Base-by-base conservation (phyloP, 1,284 basidiomycete genomes). In the Cryptococcus sp. region DNA sequence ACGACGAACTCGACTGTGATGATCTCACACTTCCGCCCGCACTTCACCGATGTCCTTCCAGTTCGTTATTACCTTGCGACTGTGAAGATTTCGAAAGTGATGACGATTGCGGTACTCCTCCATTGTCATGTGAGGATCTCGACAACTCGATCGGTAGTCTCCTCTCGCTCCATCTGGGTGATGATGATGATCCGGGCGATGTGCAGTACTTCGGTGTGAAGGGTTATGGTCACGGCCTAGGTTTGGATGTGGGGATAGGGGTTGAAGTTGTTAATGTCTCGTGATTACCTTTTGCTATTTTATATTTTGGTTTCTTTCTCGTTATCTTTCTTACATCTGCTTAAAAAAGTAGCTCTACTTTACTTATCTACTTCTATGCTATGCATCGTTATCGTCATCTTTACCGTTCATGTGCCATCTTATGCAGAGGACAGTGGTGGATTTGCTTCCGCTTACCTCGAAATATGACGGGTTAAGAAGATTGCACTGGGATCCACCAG, bases 61-160 rank as follows among this genome's bases (percentile, higher is more conserved):
- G 4, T 7, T 21, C 18, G 2, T 53, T 55, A 3, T 46, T 50
- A n/a, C 47, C 45, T 23, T 45, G 50, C 16, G 37, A 40, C 22
- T 48, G 49, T 16, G 43, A 44, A 11, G 31, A 31, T 28, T 48
- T 52, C 16, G 60, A 60, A n/a, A 28, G 28, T 11, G 57, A 55
- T 18, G 59, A 60, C 31, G 57, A 54, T 28, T 67, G 65, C 42
- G 32, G 47, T 21, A 69, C 67, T 7, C 65, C 66, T 2, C 60
- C 62, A 19, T 37, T 21, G 3, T 10, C 41, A 43, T 43, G 23
- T 21, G 41, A 43, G n/a, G 36, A 42, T 23, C 54, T 47, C 24
- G 58, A 58, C 41, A 61, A 69, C 0, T 77, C 78, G 0, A 63
- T 76, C 4, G 59, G 64, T 22, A 69, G 78, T 49, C 76, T 77